These are phyloP conservation scores for Ceratocystis alfenasii DNA, from an alignment of 2,329 filamentous ascomycete genomes.

Conservation along the genomic window DNA sequence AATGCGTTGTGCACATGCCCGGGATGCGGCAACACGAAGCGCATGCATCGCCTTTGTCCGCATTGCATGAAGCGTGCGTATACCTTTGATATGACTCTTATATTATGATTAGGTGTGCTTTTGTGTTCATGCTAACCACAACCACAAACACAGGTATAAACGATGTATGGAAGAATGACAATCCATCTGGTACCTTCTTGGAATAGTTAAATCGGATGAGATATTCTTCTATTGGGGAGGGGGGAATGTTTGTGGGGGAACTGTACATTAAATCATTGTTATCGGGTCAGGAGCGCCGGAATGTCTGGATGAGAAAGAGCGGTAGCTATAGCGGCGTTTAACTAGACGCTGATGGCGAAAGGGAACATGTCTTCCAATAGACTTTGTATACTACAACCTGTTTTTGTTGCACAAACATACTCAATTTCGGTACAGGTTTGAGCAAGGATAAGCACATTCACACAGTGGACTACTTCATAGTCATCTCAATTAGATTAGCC, in stretches of 20 bases:
- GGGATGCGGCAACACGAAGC: constrained; percentile 75
- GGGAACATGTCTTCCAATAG: constrained; percentile 7
- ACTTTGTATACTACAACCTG: constrained; percentile 20
- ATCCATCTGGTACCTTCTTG: constrained; percentile 22
- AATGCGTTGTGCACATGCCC: constrained; percentile 79
- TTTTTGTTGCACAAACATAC: neutral
- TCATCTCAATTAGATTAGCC: neutral
- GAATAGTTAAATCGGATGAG: constrained; percentile 11
- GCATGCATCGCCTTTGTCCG: constrained; percentile 77
- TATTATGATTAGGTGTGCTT: neutral
- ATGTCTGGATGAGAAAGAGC: constrained; percentile 4
- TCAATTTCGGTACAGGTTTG: neutral
- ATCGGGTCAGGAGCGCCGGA: neutral
- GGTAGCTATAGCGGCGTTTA: neutral
- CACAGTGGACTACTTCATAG: neutral
- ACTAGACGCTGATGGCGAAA: neutral
- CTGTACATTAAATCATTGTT: constrained; percentile 16
- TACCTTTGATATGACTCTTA: neutral
- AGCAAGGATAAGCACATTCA: neutral
- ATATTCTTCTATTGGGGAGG: neutral
- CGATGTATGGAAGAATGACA: constrained; percentile 24
- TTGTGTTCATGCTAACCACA: neutral
- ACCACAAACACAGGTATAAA: constrained; percentile 22
- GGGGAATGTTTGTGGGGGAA: constrained; percentile 1
- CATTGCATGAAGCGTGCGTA: constrained; percentile 70